Evolutionary conservation across 345 rosid species (phyloP).

Genomic region (Corchorus capsularis): DNA sequence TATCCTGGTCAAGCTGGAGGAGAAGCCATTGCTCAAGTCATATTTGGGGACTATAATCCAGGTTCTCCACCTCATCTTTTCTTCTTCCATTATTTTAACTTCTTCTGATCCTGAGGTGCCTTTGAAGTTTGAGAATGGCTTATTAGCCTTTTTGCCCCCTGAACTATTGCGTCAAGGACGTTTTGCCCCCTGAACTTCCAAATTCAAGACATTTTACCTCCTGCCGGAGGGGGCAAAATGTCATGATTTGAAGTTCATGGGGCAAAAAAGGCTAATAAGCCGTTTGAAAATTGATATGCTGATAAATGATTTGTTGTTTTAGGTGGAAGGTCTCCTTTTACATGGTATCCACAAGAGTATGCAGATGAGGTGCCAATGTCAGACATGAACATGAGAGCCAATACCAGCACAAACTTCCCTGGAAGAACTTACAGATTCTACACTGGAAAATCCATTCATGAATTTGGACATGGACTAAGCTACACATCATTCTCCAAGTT

Average conservation of each 20-base stretch:
- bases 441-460: conserved; percentile 34
- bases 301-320: background rate
- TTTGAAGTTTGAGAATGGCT: no score
- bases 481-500: conserved; percentile 46
- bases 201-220: no score
- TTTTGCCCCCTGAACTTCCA: no score
- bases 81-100: background rate
- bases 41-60: conserved; percentile 52
- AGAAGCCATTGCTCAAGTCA: conserved; percentile 48
- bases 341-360: conserved; percentile 53
- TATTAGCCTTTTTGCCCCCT: no score
- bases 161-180: no score
- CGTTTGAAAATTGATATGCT: background rate
- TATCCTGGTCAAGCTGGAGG: conserved; percentile 65
- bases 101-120: background rate
- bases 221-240: no score
- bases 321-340: conserved; percentile 56
- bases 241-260: no score
- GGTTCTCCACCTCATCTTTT: conserved; percentile 21
- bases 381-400: conserved; percentile 59
- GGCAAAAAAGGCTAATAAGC: no score
- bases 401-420: conserved; percentile 36
- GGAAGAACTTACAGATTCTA: conserved; percentile 60
- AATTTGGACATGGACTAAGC: conserved; percentile 58
- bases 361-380: conserved; percentile 47